Evolutionary conservation across 2,329 filamentous ascomycete genomes (phyloP).

Genomic region (Ophiostoma novo-ulmi): DNA sequence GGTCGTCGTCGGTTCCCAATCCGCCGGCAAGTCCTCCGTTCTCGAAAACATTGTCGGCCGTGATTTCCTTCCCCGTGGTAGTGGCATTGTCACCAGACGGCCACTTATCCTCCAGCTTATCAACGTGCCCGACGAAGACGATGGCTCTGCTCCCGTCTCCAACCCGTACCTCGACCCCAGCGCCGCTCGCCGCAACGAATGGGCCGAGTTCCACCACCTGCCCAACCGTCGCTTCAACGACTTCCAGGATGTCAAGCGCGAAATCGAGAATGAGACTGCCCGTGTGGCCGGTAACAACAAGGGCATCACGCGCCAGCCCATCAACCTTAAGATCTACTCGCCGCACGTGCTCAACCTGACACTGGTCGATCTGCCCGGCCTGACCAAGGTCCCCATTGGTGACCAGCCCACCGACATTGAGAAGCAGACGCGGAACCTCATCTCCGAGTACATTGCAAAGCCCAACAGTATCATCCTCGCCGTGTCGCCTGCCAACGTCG

Average conservation of each 20-base stretch:
- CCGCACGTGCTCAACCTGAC: slow-evolving; percentile 96
- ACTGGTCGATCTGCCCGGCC: slow-evolving; percentile 88
- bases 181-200: slow-evolving; percentile 62
- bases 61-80: slow-evolving; percentile 93
- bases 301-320: slow-evolving; percentile 92
- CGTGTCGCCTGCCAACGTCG: slow-evolving; percentile 92
- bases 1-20: slow-evolving; percentile 98
- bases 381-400: slow-evolving; percentile 64
- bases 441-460: slow-evolving; percentile 97
- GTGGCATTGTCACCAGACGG: slow-evolving; percentile 90
- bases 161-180: slow-evolving; percentile 67
- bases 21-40: slow-evolving; percentile 95
- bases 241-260: slow-evolving; percentile 96
- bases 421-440: slow-evolving; percentile 90
- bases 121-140: slow-evolving; percentile 79
- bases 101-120: slow-evolving; percentile 96
- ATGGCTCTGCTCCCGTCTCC: slow-evolving; percentile 54
- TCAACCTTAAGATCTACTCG: slow-evolving; percentile 97
- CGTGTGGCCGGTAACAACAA: slow-evolving; percentile 94
- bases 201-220: slow-evolving; percentile 96
- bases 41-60: slow-evolving; percentile 97
- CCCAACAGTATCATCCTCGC: slow-evolving; percentile 96
- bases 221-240: slow-evolving; percentile 96
- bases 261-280: slow-evolving; percentile 95
- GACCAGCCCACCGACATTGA: slow-evolving; percentile 39